Evolutionary conservation across 192 early-diverging fungal species (phyloP), one percentile per base, ranked within the genome.

Genomic region (Backusella luteola): DNA sequence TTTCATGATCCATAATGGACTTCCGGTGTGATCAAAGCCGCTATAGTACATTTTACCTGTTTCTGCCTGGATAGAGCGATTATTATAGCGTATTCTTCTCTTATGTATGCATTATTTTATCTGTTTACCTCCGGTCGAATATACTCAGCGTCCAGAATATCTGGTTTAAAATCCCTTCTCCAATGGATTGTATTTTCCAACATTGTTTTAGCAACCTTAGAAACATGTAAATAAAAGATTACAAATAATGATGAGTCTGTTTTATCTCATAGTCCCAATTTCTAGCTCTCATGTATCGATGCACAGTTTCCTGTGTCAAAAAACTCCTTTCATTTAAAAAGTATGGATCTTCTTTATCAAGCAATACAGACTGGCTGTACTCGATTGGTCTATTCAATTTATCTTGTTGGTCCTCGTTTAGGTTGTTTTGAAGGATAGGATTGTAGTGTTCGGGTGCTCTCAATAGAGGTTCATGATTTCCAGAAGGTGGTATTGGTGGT

Each of bases 11-110:
- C 93, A 81, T 66, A 94, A 66, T 0, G 94, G 93, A 9, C 93
- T 88, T 11, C 92, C 93, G 49, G 84, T 73, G 74, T 85, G 86
- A 80, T 94, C 92, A 76, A 93, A 95, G 1, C 94, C 95, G 83
- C 89, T 90, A 46, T 95, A 80, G 83, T 94, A 91, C 80, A 91
- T 84, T 85, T 97, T 97, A 66, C 96, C 97, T 1, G 90, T 88
- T 6, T 84, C 80, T 36, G 52, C 68, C 75, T 76, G 15, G 1
- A 26, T 1, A 8, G 3, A 14, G 15, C 17, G 0, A 15, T 75
- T 11, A 66, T 67, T 67, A 66, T 14, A 34, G 1, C 2, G 4
- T 17, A 15, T 35, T 19, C 12, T 67, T 35, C 17, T 35, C 19
- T 36, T 23, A 4, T n/a, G 34, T 34, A 34, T 4, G 17, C 1